A percentile compares a stretch with the other conserved stretches of the same genome.
phyloP scores from a whole-genome alignment of 2,329 filamentous ascomycete genomes.

The Xylaria sp. region DNA sequence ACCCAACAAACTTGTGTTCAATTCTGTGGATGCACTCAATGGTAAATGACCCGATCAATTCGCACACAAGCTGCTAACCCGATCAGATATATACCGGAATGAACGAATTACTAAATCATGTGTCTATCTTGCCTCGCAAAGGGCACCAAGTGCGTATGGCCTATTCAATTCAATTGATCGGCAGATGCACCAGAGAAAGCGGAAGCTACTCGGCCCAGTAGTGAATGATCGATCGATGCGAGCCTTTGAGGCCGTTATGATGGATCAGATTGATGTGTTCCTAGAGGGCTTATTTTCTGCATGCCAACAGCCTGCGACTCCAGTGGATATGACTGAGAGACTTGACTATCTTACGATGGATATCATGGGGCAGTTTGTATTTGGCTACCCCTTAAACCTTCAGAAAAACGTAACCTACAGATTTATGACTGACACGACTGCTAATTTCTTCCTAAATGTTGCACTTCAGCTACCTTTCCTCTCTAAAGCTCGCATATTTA shows the following conservation, averaged over 20 bases:
- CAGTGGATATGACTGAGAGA: constrained; percentile 30
- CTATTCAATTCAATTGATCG: constrained; percentile 26
- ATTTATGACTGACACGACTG: constrained; percentile 10
- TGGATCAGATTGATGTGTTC: constrained; percentile 35
- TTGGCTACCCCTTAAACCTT: constrained; percentile 29
- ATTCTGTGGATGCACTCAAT: constrained; percentile 16
- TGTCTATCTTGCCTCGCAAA: constrained; percentile 26
- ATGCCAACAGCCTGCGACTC: neutral
- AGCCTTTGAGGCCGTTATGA: constrained; percentile 35
- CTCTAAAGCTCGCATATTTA: neutral
- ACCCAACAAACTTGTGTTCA: constrained; percentile 26
- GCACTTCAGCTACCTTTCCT: constrained; percentile 21
- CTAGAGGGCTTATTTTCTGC: constrained; percentile 10
- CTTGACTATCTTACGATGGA: constrained; percentile 29
- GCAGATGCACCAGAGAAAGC: constrained; percentile 26
- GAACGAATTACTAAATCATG: constrained; percentile 23
- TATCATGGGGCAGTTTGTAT: constrained; percentile 33
- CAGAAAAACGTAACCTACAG: constrained; percentile 25
- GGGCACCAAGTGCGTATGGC: constrained; percentile 8
- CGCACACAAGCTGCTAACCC: neutral
- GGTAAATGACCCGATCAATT: constrained; percentile 2
- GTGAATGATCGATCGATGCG: constrained; percentile 33
- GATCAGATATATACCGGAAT: constrained; percentile 31
- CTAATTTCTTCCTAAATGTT: constrained; percentile 19
- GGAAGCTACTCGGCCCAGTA: constrained; percentile 33